A percentile compares a stretch with the other conserved stretches of the same genome.
These are phyloP conservation scores for Podila horticola DNA, from an alignment of 192 early-diverging fungal genomes.

Conservation along the genomic window DNA sequence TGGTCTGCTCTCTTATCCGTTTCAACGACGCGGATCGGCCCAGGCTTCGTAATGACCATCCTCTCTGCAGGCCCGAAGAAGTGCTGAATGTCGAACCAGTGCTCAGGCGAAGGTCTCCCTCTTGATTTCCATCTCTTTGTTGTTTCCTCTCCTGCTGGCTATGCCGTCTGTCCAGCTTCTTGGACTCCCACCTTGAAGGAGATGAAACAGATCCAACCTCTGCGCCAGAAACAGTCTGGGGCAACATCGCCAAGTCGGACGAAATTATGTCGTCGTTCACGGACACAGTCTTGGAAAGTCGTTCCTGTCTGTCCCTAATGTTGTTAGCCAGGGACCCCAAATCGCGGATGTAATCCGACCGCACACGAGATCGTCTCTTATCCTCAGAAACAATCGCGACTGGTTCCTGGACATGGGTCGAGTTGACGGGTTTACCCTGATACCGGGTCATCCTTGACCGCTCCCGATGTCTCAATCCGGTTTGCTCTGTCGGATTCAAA, in stretches of 20 bases:
- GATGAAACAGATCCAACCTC: too few relatives aligned
- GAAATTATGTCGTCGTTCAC: background rate
- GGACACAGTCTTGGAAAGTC: background rate
- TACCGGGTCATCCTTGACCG: background rate
- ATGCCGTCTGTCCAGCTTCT: too few relatives aligned
- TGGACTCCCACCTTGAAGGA: too few relatives aligned
- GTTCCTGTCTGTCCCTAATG: background rate
- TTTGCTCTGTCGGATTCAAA: background rate
- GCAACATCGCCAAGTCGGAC: too few relatives aligned
- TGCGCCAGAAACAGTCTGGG: too few relatives aligned
- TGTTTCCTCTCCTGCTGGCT: too few relatives aligned
- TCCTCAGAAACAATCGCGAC: background rate
- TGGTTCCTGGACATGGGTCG: too few relatives aligned
- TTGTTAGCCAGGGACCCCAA: slow-evolving; percentile 17
- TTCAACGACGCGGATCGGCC: slow-evolving; percentile 12
- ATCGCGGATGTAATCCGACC: slow-evolving; percentile 34
- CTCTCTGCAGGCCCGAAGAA: slow-evolving; percentile 6
- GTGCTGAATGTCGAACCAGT: background rate
- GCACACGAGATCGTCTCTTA: background rate
- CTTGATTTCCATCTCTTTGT: too few relatives aligned
- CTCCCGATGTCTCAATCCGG: too few relatives aligned
- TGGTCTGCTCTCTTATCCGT: slow-evolving; percentile 3
- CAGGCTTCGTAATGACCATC: slow-evolving; percentile 20
- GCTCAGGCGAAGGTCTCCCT: too few relatives aligned
- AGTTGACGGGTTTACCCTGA: too few relatives aligned